Evolutionary conservation across 2,329 filamentous ascomycete species (phyloP), one percentile per base, ranked within the genome.

Genomic region (Xylariaceae sp.): DNA sequence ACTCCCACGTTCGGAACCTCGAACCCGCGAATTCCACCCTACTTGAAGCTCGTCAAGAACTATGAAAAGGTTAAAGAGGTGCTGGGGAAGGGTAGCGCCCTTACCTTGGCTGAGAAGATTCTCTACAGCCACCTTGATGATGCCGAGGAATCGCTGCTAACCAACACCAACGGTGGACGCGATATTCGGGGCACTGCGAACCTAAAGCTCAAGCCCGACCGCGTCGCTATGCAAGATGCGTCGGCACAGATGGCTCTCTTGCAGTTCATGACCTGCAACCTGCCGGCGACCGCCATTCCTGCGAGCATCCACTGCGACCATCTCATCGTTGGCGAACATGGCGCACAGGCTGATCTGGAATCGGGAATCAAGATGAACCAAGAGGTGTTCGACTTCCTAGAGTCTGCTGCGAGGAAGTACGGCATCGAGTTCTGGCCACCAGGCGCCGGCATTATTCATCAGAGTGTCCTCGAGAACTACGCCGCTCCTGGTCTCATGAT

Each of bases 271-370:
- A 91, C 90, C 23, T 99, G 94, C 74, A 90, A 91, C 50, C 81
- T 99, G 48, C 89, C 88, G 23, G 85, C 85, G 55, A 96, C 94
- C 2, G 92, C 92, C 8, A 93, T 99, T 43, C 94, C 94, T 9
- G 93, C 94, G 42, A 97, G 92, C 72, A 97, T 97, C 64, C 94
- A 99, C 78, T 99, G 94, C 75, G 94, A 99, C 77, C 94, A 99
- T 74, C 87, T 99, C 86, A 97, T 99, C 75, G 93, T 97, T 24
- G 94, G 93, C 51, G 88, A 95, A 75, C 89, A 87, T 70, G 94
- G 94, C 54, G 94, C 93, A 29, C 87, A 93, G 66, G 83, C 85
- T 20, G 94, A 99, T 75, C 76, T 99, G 58, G 84, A 88, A 23
- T 84, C 87, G 26, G 94, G 92, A 35, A 95, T 99, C 58, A 81